Base-by-base conservation (phyloP, 129 eudicot genomes). In the Solidago caesia region DNA sequence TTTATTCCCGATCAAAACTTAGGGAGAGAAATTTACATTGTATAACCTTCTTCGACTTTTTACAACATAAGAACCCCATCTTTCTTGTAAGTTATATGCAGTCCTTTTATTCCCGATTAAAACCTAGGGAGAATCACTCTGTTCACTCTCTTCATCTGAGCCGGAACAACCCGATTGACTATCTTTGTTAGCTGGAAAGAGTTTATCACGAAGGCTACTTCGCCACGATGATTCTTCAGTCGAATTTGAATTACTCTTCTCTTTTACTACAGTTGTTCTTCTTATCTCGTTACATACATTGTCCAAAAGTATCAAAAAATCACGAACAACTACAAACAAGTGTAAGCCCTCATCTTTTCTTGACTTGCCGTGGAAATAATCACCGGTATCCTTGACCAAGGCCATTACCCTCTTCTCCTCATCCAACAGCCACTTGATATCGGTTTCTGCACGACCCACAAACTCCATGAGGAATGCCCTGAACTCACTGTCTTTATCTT, bases 351-450 rank as follows among this genome's bases (percentile, higher is more conserved):
- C 98, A 8, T 90, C 97, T 67, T 83, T 86, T 68, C 89, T 85
- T 7, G 89, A 75, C 59, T 70, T 77, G 25, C 98, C 98, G n/a
- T 90, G 98, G 90, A 93, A 93, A 71, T 90, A 93, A 78, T 88
- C 91, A n/a, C 88, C 92, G 1, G 95, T 88, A 77, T 83, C 82
- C 82, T 80, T 86, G 55, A 90, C 88, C 79, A 86, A 26, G 51
- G 81, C 77, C 89, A 78, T 83, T 69, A 87, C 80, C 72, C 86
- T 65, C 68, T 89, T 88, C 67, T 90, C 98, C 70, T 90, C 92
- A 60, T 85, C 91, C 33, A 77, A 78, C 71, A 93, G 25, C 87
- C 82, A 80, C 14, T 10, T 4, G 16, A 90, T 75, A 16, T 93
- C 97, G 2, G 68, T 61, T 53, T 93, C 97, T 0, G 91, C 84